phyloP scores from a whole-genome alignment of 331 rosid species.

The Saraca asoca region DNA sequence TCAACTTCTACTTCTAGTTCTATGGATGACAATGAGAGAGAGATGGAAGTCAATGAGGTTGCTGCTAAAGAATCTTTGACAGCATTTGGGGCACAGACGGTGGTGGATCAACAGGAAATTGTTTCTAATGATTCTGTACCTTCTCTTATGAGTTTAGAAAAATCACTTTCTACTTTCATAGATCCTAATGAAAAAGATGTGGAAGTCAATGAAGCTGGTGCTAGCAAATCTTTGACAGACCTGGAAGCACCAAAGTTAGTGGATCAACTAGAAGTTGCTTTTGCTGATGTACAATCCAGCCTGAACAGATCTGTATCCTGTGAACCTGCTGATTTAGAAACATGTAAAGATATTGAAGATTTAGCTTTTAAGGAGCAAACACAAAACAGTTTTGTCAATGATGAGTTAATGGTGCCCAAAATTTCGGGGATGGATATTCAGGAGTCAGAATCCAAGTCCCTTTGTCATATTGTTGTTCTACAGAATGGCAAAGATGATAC shows the following conservation, averaged over 20 bases:
- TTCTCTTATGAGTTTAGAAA: constrained; percentile 12
- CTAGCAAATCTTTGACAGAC: constrained; percentile 37
- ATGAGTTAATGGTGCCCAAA: constrained; percentile 33
- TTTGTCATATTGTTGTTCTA: constrained; percentile 33
- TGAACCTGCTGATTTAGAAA: constrained; percentile 40
- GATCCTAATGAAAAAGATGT: constrained; percentile 38
- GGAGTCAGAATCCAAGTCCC: constrained; percentile 39
- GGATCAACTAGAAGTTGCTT: constrained; percentile 42
- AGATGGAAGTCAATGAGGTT: constrained; percentile 40
- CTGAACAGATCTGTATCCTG: constrained; percentile 33
- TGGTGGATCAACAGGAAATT: constrained; percentile 41
- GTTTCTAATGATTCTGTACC: constrained; percentile 36
- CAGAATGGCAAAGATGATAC: constrained; percentile 32
- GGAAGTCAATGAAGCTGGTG: constrained; percentile 42
- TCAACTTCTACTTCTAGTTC: constrained; percentile 36
- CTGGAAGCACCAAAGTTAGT: constrained; percentile 33
- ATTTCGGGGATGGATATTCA: constrained; percentile 39
- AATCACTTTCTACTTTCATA: constrained; percentile 33
- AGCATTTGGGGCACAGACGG: constrained; percentile 37
- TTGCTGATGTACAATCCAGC: constrained; percentile 38
- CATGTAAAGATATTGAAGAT: constrained; percentile 33
- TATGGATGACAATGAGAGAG: constrained; percentile 37
- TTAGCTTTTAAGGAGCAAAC: constrained; percentile 36
- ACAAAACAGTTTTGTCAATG: constrained; percentile 39
- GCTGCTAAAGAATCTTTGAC: constrained; percentile 43